These are phyloP conservation scores for Phytophthora chlamydospora DNA, from an alignment of 352 stramenopile species.

Conservation along the genomic window DNA sequence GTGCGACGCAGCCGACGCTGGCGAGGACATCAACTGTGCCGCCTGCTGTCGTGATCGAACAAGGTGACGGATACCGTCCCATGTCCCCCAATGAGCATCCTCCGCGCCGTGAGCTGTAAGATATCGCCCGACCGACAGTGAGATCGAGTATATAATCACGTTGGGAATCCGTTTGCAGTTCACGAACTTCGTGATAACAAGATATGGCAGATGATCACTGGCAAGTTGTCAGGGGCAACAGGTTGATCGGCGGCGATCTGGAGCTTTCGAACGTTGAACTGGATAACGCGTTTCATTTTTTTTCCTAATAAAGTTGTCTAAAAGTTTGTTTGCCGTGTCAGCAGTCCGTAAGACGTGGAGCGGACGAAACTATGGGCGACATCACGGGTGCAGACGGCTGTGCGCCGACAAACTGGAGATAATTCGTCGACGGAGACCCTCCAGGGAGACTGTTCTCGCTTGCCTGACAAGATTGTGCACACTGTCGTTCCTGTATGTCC, in stretches of 20 bases:
- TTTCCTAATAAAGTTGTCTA: not conserved
- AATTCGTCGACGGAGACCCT: slow-evolving; percentile 21
- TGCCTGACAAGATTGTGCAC: not conserved
- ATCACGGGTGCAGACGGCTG: slow-evolving; percentile 26
- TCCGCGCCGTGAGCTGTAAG: slow-evolving; percentile 25
- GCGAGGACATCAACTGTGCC: slow-evolving; percentile 19
- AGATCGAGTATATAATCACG: slow-evolving; percentile 17
- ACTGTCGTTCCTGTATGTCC: slow-evolving; percentile 14
- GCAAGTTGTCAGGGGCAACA: no score
- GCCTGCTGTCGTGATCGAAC: slow-evolving; percentile 31
- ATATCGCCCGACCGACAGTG: slow-evolving; percentile 13
- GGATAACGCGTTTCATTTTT: slow-evolving; percentile 7
- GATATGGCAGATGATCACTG: no score
- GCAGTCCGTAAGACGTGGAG: slow-evolving; percentile 23
- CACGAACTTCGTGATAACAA: no score
- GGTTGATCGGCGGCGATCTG: no score
- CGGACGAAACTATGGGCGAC: slow-evolving; percentile 23
- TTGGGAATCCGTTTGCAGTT: slow-evolving; percentile 3
- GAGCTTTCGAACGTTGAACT: no score
- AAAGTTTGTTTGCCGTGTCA: slow-evolving; percentile 13
- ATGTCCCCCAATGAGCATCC: slow-evolving; percentile 37
- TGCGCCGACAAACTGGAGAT: slow-evolving; percentile 25
- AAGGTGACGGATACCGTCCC: slow-evolving; percentile 47
- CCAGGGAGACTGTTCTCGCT: slow-evolving; percentile 13
- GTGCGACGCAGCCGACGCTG: slow-evolving; percentile 17